Evolutionary conservation across 768 basidiomycete species (phyloP).

Genomic region (Rhodosporidiobolus sp.): DNA sequence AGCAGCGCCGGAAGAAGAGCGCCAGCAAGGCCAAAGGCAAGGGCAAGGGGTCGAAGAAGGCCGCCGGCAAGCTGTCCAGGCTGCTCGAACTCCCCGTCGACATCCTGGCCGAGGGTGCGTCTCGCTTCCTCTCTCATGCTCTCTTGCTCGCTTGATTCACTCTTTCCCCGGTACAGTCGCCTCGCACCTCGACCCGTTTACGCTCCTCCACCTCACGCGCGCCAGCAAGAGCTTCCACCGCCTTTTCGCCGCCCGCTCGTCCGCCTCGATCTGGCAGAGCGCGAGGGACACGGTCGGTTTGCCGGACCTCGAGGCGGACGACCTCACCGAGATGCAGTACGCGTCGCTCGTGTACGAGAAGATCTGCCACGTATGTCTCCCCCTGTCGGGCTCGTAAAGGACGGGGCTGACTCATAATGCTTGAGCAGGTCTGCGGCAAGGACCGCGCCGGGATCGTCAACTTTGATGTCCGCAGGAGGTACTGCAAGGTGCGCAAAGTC

Average conservation of each 20-base stretch:
- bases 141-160: neutral
- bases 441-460: neutral
- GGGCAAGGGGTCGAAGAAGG: neutral
- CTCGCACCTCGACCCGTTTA: conserved; percentile 13
- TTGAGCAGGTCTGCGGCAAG: conserved; percentile 7
- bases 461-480: neutral
- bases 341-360: conserved; percentile 5
- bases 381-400: neutral
- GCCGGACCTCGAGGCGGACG: conserved; percentile 7
- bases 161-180: neutral
- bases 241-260: neutral
- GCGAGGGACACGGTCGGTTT: conserved; percentile 1
- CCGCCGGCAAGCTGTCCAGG: neutral
- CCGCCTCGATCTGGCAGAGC: neutral
- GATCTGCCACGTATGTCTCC: conserved; percentile 2
- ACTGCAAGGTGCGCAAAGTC: neutral
- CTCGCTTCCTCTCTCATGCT: neutral
- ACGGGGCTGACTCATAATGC: neutral
- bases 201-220: conserved; percentile 6
- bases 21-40: neutral
- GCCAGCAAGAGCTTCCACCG: neutral
- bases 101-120: conserved; percentile 1
- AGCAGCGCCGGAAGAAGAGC: neutral
- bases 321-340: conserved; percentile 1
- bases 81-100: neutral